phyloP scores from a whole-genome alignment of 1,139 yeast genomes.

The Protomyces inouyei region DNA sequence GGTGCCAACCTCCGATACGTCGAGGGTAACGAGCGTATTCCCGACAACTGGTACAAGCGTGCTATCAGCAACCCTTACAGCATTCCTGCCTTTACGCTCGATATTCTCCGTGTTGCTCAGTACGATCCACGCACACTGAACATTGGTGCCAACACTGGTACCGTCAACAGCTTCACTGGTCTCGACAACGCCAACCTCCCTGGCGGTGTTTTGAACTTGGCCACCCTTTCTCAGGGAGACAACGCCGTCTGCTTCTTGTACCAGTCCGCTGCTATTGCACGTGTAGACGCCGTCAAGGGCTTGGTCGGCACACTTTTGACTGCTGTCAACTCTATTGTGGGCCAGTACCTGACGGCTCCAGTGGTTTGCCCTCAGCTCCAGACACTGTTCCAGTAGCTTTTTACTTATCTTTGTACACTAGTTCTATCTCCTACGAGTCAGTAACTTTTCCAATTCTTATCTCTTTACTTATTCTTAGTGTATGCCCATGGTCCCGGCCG shows the following conservation, averaged over 20 bases:
- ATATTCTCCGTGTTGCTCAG: background rate
- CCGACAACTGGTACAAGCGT: slow-evolving; percentile 23
- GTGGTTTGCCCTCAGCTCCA: background rate
- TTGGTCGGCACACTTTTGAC: background rate
- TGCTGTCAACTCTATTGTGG: slow-evolving; percentile 3
- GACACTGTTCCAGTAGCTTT: background rate
- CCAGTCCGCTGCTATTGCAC: slow-evolving; percentile 1
- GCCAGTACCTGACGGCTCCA: slow-evolving; percentile 4
- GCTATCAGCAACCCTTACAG: slow-evolving; percentile 11
- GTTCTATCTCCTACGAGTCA: too few relatives aligned
- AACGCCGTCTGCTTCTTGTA: slow-evolving; percentile 8
- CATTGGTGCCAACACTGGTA: slow-evolving; percentile 16
- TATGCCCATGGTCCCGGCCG: too few relatives aligned
- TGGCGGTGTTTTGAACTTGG: slow-evolving; percentile 2
- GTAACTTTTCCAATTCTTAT: too few relatives aligned
- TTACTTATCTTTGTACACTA: too few relatives aligned
- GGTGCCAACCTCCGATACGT: slow-evolving; percentile 5
- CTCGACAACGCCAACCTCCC: slow-evolving; percentile 4
- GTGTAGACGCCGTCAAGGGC: slow-evolving; percentile 7
- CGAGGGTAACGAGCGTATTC: slow-evolving; percentile 22
- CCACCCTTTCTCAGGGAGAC: slow-evolving; percentile 7
- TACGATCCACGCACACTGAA: slow-evolving; percentile 1
- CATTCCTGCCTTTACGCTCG: slow-evolving; percentile 3
- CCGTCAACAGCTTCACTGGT: slow-evolving; percentile 15
- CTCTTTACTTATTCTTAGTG: too few relatives aligned